phyloP scores from a whole-genome alignment of 2,329 filamentous ascomycete species.

The Diaporthe batatas region DNA sequence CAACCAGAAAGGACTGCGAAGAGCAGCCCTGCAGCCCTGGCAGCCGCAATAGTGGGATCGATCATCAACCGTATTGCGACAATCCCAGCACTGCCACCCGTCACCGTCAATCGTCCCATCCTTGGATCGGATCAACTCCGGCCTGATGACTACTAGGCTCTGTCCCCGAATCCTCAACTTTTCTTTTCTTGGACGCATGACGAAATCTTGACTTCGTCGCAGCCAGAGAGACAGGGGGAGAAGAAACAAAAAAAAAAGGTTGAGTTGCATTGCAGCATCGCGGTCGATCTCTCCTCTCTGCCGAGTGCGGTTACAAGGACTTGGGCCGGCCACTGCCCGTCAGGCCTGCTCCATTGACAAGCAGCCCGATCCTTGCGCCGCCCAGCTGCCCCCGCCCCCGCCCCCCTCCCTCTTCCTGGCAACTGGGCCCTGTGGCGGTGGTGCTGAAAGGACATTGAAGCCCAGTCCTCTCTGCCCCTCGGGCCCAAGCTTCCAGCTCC shows the following conservation, averaged over 20 bases:
- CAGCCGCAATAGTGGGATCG: conserved; percentile 1
- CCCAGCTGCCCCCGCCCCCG: background rate
- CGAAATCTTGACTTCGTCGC: conserved; percentile 22
- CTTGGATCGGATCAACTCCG: conserved; percentile 19
- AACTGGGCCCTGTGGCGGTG: conserved; percentile 30
- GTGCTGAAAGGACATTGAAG: conserved; percentile 17
- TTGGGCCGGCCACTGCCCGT: background rate
- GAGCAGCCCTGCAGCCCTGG: background rate
- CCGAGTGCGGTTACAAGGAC: background rate
- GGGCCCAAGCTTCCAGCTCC: conserved; percentile 30
- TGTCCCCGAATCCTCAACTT: background rate
- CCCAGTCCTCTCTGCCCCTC: background rate
- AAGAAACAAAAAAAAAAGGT: background rate
- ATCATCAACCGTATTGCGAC: background rate
- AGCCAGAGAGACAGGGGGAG: conserved; percentile 13
- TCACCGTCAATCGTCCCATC: conserved; percentile 24
- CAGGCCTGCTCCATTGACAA: conserved; percentile 16
- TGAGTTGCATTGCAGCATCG: conserved; percentile 8
- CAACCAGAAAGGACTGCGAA: background rate
- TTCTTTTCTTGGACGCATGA: conserved; percentile 24
- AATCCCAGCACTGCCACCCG: conserved; percentile 27
- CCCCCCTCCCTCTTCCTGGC: background rate
- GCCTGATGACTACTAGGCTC: conserved; percentile 1
- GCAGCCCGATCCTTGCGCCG: conserved; percentile 9
- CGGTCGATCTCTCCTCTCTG: background rate